A percentile compares a stretch with the other conserved stretches of the same genome.
Evolutionary conservation across 2,329 filamentous ascomycete species (phyloP).

Genomic region (Aureobasidium sp.): DNA sequence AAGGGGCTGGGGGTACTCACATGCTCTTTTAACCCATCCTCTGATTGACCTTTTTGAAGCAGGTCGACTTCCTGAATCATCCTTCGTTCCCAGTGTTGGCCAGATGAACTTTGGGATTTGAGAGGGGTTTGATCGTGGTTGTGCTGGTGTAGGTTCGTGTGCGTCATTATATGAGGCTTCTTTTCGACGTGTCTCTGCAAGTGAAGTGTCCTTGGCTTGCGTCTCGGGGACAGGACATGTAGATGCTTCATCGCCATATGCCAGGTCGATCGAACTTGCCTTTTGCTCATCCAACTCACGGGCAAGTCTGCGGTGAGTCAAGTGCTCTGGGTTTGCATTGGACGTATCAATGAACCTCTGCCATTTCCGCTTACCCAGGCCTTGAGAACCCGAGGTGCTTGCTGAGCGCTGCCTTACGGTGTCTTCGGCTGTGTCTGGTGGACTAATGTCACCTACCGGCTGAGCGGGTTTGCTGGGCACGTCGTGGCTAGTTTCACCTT

Average conservation of each 20-base stretch:
- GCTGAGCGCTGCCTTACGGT: neutral
- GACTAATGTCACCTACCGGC: neutral
- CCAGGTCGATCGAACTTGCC: slow-evolving; percentile 36
- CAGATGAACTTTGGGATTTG: slow-evolving; percentile 6
- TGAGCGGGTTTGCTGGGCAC: neutral
- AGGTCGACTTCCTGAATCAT: neutral
- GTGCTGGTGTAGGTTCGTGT: neutral
- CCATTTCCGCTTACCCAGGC: slow-evolving; percentile 28
- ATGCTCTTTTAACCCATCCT: neutral
- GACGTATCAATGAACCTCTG: slow-evolving; percentile 31
- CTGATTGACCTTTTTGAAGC: neutral
- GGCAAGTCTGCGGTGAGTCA: slow-evolving; percentile 40
- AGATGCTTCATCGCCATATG: slow-evolving; percentile 35
- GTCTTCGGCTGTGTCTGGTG: neutral
- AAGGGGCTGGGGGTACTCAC: neutral
- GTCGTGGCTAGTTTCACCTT: neutral
- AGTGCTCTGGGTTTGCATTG: slow-evolving; percentile 30
- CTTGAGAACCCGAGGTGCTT: neutral
- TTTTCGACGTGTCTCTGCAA: neutral
- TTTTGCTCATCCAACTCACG: slow-evolving; percentile 39
- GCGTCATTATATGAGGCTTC: neutral
- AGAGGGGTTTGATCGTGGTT: neutral
- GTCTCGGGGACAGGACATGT: neutral
- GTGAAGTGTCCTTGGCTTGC: neutral
- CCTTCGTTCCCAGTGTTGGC: neutral